Conservation (phyloP, 75 land plant species). For the Larix kaempferi region DNA sequence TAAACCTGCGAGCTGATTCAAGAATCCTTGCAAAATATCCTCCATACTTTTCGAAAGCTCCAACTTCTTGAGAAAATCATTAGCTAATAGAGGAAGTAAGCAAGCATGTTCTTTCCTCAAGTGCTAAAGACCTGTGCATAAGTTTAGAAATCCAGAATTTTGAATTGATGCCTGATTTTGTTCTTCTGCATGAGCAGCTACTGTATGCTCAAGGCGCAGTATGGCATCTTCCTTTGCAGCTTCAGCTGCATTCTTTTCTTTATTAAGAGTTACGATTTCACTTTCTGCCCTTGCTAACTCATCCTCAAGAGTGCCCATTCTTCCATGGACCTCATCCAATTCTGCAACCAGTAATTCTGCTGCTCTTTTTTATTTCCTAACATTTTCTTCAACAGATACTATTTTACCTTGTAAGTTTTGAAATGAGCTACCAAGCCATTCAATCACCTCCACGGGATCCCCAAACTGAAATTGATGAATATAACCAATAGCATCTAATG, state of each 20-base stretch:
- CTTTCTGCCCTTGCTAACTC: conserved; percentile 42
- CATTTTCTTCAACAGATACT: conserved; percentile 50
- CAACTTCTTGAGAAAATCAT: conserved; percentile 40
- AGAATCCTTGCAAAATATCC: conserved; percentile 14
- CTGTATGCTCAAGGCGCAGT: conserved; percentile 35
- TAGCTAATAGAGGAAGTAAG: conserved; percentile 16
- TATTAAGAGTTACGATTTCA: conserved; percentile 25
- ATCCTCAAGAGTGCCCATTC: conserved; percentile 63
- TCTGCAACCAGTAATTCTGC: conserved; percentile 62
- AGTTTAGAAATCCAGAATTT: conserved; percentile 12
- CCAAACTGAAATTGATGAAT: conserved; percentile 5
- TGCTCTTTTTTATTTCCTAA: conserved; percentile 53
- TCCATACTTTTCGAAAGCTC: conserved; percentile 29
- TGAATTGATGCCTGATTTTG: conserved; percentile 10
- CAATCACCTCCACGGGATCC: conserved; percentile 55
- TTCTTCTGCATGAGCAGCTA: conserved; percentile 20
- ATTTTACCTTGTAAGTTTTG: conserved; percentile 33
- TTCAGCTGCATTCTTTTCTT: conserved; percentile 45
- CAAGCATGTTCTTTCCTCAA: conserved; percentile 19
- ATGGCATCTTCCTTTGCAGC: conserved; percentile 48
- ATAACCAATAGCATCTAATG: conserved; percentile 24
- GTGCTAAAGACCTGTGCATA: conserved; percentile 26
- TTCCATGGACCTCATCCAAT: conserved; percentile 82
- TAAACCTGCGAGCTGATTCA: conserved; percentile 20
- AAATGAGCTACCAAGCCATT: conserved; percentile 26